A percentile compares a stretch with the other conserved stretches of the same genome.
These are phyloP conservation scores for Talaromyces islandicus DNA, from an alignment of 2,329 filamentous ascomycete species.

Conservation along the genomic window DNA sequence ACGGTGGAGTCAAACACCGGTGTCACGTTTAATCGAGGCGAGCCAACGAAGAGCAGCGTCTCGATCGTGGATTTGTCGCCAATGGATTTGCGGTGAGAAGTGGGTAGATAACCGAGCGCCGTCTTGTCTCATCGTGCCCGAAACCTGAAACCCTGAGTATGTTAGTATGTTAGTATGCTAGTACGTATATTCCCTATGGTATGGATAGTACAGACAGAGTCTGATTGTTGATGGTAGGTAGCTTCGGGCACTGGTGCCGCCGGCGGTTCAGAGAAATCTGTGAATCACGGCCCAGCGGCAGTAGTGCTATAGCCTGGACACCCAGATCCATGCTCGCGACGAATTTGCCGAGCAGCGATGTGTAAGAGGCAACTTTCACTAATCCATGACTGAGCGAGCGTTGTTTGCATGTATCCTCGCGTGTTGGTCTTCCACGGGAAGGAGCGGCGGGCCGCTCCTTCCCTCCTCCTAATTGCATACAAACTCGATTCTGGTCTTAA, in stretches of 20 bases:
- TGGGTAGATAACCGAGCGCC: background rate
- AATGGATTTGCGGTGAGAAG: background rate
- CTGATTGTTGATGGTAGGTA: constrained; percentile 10
- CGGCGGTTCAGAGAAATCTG: background rate
- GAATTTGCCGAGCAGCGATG: background rate
- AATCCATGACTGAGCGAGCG: background rate
- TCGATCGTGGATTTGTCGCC: background rate
- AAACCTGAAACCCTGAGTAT: background rate
- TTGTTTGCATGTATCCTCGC: background rate
- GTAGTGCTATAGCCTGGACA: background rate
- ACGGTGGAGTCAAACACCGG: background rate
- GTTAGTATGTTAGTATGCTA: background rate
- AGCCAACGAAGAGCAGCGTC: background rate
- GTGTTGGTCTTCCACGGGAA: background rate
- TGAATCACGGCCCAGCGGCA: background rate
- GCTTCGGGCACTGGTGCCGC: constrained; percentile 25
- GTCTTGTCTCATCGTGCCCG: background rate
- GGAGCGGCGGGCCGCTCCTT: background rate
- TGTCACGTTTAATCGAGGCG: background rate
- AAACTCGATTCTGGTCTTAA: too few relatives aligned
- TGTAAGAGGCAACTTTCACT: background rate
- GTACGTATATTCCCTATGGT: background rate
- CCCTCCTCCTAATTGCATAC: background rate
- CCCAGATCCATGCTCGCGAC: background rate
- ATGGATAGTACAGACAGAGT: constrained; percentile 11